Conservation (phyloP, 495 filamentous ascomycete genomes). For the Talaromyces adpressus region DNA sequence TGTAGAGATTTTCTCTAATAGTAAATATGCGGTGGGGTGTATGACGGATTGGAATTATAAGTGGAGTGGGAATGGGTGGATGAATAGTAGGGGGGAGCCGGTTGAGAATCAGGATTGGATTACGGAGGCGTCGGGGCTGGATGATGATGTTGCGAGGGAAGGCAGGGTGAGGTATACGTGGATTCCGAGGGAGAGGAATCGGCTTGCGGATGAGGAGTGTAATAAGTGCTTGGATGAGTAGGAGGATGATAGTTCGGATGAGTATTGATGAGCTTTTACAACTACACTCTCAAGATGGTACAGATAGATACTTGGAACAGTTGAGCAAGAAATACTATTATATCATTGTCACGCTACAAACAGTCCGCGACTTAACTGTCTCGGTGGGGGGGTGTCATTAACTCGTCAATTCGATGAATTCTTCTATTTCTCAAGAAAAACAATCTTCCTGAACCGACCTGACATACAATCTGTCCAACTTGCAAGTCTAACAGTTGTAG, state of each 20-base stretch:
- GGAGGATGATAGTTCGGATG: not conserved
- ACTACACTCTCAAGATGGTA: too few species aligned
- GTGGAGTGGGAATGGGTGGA: not conserved
- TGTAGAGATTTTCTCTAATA: slow-evolving; percentile 20
- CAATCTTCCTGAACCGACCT: slow-evolving; percentile 4
- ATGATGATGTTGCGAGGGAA: slow-evolving; percentile 14
- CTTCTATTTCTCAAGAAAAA: slow-evolving; percentile 5
- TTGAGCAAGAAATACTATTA: not conserved
- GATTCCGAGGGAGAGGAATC: not conserved
- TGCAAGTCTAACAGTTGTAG: not conserved
- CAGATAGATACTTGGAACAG: not conserved
- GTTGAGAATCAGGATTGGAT: not conserved
- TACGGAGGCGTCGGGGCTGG: slow-evolving; percentile 17
- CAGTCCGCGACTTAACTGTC: not conserved
- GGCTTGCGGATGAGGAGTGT: not conserved
- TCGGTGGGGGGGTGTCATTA: not conserved
- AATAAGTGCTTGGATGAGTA: not conserved
- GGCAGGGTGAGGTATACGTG: slow-evolving; percentile 21
- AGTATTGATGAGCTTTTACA: not conserved
- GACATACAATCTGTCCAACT: not conserved
- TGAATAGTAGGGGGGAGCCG: not conserved
- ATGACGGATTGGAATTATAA: slow-evolving; percentile 3
- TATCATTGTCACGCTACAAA: not conserved
- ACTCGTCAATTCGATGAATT: slow-evolving; percentile 4
- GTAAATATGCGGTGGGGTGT: not conserved